These are phyloP conservation scores for Cordyceps fumosorosea DNA, from an alignment of 2,329 filamentous ascomycete genomes.

Conservation along the genomic window DNA sequence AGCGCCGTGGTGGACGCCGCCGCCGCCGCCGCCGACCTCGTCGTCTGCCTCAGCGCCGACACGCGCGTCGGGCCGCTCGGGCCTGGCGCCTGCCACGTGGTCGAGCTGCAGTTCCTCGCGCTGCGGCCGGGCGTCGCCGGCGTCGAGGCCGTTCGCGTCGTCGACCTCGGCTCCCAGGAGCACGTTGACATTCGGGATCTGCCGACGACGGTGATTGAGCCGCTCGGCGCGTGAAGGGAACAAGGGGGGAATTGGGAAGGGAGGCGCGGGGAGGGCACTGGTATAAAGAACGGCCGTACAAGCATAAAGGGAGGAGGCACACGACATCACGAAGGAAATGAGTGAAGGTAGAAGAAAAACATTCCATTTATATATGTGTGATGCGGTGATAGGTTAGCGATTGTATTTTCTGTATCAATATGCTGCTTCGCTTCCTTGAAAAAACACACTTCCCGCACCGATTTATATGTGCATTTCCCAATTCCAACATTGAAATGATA, in stretches of 20 bases:
- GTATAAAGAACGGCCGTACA: not conserved
- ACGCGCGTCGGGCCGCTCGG: constrained; percentile 66
- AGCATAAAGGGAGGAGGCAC: not conserved
- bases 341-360: not conserved
- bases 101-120: constrained; percentile 65
- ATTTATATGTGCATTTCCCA: not conserved
- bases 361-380: not conserved
- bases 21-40: constrained; percentile 50
- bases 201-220: constrained; percentile 57
- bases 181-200: constrained; percentile 71
- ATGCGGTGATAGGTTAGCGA: not conserved
- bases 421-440: not conserved
- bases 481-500: not conserved
- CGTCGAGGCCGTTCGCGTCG: constrained; percentile 65
- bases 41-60: constrained; percentile 73
- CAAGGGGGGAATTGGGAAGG: no score
- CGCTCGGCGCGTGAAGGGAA: constrained; percentile 16
- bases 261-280: no score
- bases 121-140: constrained; percentile 59
- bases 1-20: constrained; percentile 56
- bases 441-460: not conserved
- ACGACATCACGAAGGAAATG: not conserved
- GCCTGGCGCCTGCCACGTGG: constrained; percentile 66
- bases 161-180: constrained; percentile 68
- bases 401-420: not conserved